Percentiles rank a stretch among this genome's conserved stretches.
Evolutionary conservation across 495 filamentous ascomycete genomes (phyloP).

Genomic region (Penicillium egyptiacum): DNA sequence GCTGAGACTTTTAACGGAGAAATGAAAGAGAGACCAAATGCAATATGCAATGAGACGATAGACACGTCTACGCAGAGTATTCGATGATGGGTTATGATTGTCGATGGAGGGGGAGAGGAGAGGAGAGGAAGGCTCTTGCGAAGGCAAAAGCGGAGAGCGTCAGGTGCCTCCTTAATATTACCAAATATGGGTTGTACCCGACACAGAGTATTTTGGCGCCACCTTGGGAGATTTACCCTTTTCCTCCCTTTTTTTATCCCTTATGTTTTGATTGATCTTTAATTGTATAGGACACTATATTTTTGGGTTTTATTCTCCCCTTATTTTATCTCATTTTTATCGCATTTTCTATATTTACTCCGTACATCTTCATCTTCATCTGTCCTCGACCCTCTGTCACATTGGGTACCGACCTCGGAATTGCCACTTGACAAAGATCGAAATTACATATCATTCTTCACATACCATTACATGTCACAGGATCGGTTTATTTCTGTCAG

Average conservation of each 20-base stretch:
- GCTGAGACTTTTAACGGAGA: not conserved
- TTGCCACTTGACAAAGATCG: conserved; percentile 4
- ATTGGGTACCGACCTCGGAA: conserved; percentile 7
- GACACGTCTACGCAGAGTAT: not conserved
- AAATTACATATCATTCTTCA: conserved; percentile 6
- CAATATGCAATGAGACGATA: conserved; percentile 7
- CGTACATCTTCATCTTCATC: not conserved
- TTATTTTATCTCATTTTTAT: not conserved
- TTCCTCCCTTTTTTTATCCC: not conserved
- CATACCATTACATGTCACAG: conserved; percentile 12
- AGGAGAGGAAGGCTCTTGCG: conserved; percentile 30
- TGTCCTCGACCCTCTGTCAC: not conserved
- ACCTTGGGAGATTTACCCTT: conserved; percentile 18
- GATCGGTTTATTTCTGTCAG: conserved; percentile 8
- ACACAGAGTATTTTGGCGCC: conserved; percentile 25
- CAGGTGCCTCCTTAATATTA: conserved; percentile 41
- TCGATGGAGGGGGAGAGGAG: conserved; percentile 16
- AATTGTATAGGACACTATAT: not conserved
- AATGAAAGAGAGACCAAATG: conserved; percentile 10
- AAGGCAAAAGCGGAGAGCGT: conserved; percentile 38
- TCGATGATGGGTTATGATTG: conserved; percentile 1
- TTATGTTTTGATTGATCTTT: not conserved
- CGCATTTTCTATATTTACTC: too few relatives aligned
- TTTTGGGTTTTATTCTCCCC: not conserved
- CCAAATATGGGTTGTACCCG: conserved; percentile 15